Evolutionary conservation across 1,284 basidiomycete genomes (phyloP), one percentile per base, ranked within the genome.

Genomic region (Trichosporon coremiiforme): DNA sequence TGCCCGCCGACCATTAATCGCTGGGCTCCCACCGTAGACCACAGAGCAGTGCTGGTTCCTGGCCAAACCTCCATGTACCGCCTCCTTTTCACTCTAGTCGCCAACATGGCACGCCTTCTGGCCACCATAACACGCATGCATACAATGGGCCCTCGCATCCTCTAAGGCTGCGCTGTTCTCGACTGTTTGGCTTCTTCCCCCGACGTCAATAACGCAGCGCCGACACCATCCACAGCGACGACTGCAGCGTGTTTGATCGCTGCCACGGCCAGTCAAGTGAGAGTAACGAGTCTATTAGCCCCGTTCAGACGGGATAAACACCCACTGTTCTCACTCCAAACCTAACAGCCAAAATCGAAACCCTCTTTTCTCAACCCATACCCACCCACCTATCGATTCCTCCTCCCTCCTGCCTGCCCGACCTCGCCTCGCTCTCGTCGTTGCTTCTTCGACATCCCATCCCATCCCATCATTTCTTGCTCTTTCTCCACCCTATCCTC

Each of bases 121-220:
- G 41, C 41, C 41, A 5, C 15, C 41, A 41, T 45, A n/a, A 15
- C 41, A 17, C 3, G 41, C 41, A 45, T 45, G 41, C 41, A 38
- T 75, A 25, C 69, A 33, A 4, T 64, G 70, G 78, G 76, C 62
- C 75, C 13, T 33, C 17, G 25, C 57, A 33, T 33, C 17, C 31
- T 60, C 57, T 60, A 17, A 4, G 57, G n/a, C n/a, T n/a, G n/a
- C n/a, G 41, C 10, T 45, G 41, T 10, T 17, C 41, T 45, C 17
- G 41, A 17, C 15, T 17, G 36, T 38, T 38, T 8, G 36, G 36
- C 36, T 38, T 38, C 36, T 10, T 38, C n/a, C n/a, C n/a, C 36
- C 36, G 41, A 45, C 13, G 4, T 45, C 41, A 15, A 45, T n/a
- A 45, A 45, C 41, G 17, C 41, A 45, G 41, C 41, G 15, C 41